Evolutionary conservation across 176 grass and related monocot species (phyloP).

Genomic region (Puccinellia tenuiflora): DNA sequence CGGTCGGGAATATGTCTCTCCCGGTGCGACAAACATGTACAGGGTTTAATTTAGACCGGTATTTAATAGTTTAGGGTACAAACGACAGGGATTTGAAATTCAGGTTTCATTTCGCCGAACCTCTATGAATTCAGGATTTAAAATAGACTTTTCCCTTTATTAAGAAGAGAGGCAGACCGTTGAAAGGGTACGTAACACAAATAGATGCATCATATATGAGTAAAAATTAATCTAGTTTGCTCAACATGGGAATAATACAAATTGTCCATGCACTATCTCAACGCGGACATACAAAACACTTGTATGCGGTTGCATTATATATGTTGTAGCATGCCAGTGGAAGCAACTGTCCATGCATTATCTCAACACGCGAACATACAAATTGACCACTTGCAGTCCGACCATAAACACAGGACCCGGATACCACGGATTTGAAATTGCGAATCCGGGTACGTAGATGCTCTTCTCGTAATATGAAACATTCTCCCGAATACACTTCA

Average conservation of each 20-base stretch:
- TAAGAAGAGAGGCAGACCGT: too few species aligned
- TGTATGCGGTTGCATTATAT: background rate
- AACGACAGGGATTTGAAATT: too few species aligned
- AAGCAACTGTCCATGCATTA: background rate
- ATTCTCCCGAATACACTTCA: background rate
- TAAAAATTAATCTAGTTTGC: background rate
- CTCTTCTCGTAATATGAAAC: background rate
- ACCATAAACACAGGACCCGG: background rate
- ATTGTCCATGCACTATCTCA: background rate
- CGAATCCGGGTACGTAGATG: background rate
- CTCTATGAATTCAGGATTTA: too few species aligned
- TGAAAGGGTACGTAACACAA: too few species aligned
- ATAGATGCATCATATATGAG: background rate
- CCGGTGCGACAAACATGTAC: too few species aligned
- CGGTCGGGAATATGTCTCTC: too few species aligned
- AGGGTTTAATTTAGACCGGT: too few species aligned
- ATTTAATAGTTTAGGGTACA: too few species aligned
- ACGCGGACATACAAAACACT: background rate
- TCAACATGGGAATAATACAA: too few species aligned
- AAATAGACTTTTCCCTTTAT: too few species aligned
- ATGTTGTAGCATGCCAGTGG: background rate
- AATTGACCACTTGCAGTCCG: background rate
- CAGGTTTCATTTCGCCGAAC: too few species aligned
- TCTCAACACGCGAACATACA: background rate
- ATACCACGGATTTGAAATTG: background rate